Evolutionary conservation across 148 eudicot genomes (phyloP).

Genomic region (Arbutus unedo): DNA sequence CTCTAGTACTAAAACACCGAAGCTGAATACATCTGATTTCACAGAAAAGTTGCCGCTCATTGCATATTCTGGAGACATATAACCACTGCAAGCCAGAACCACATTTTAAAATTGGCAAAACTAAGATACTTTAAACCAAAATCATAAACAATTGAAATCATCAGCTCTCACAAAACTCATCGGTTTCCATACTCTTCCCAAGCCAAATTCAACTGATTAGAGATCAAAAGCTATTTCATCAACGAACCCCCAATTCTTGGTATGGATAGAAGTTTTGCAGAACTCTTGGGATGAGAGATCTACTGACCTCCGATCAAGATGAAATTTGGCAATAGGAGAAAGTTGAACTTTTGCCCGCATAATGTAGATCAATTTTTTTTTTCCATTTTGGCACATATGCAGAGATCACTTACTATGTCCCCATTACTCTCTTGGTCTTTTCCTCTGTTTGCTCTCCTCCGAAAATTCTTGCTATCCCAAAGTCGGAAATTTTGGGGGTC

Average conservation of each 20-base stretch:
- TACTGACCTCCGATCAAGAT: neutral
- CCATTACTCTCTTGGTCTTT: slow-evolving; percentile 28
- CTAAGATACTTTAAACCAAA: neutral
- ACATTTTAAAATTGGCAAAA: neutral
- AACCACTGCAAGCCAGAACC: slow-evolving; percentile 25
- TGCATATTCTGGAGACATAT: slow-evolving; percentile 38
- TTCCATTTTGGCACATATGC: neutral
- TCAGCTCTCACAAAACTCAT: neutral
- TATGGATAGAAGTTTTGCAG: neutral
- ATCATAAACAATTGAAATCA: neutral
- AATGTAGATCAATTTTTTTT: neutral
- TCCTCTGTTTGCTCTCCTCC: slow-evolving; percentile 30
- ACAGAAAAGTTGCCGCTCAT: slow-evolving; percentile 31
- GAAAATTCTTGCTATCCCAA: slow-evolving; percentile 38
- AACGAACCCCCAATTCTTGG: neutral
- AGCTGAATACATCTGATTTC: slow-evolving; percentile 39
- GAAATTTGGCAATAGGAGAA: neutral
- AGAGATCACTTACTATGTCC: slow-evolving; percentile 31
- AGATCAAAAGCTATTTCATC: neutral
- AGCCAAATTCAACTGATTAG: neutral
- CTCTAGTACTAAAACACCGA: slow-evolving; percentile 35
- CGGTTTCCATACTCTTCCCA: neutral
- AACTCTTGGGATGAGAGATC: neutral
- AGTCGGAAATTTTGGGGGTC: slow-evolving; percentile 39
- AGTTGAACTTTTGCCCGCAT: neutral